Evolutionary conservation across 2,329 filamentous ascomycete genomes (phyloP).

Genomic region (Lachnellula arida): DNA sequence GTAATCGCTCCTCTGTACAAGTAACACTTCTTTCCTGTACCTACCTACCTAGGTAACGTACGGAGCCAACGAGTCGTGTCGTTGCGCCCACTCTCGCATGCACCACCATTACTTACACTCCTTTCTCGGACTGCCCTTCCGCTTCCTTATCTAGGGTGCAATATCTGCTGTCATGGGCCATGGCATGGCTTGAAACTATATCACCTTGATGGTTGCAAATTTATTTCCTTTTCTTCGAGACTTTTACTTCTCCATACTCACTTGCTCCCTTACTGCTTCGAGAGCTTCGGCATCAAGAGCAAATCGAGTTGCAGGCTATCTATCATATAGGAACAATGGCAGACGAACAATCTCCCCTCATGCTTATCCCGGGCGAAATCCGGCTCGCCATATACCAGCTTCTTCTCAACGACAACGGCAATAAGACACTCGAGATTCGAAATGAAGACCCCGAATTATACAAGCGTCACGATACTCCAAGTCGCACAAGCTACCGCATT

Average conservation of each 20-base stretch:
- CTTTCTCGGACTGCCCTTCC: background rate
- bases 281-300: too few species aligned
- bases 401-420: constrained; percentile 37
- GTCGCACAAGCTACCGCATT: constrained; percentile 39
- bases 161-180: background rate
- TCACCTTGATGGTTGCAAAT: constrained; percentile 1
- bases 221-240: background rate
- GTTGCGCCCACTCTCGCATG: background rate
- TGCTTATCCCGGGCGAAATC: constrained; percentile 25
- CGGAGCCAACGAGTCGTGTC: background rate
- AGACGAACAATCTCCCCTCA: constrained; percentile 14
- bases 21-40: background rate
- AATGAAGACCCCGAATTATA: constrained; percentile 30
- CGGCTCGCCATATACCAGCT: constrained; percentile 32
- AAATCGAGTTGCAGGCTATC: background rate
- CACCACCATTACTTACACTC: background rate
- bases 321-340: constrained; percentile 6
- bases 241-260: background rate
- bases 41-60: too few species aligned
- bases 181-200: background rate
- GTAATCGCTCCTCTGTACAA: too few species aligned
- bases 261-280: too few species aligned
- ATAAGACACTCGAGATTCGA: constrained; percentile 37
- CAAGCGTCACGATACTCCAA: constrained; percentile 14
- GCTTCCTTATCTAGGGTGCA: background rate